Percentiles rank a stretch among this genome's conserved stretches.
Evolutionary conservation across 1,284 basidiomycete species (phyloP).

Genomic region (Malassezia caprae): DNA sequence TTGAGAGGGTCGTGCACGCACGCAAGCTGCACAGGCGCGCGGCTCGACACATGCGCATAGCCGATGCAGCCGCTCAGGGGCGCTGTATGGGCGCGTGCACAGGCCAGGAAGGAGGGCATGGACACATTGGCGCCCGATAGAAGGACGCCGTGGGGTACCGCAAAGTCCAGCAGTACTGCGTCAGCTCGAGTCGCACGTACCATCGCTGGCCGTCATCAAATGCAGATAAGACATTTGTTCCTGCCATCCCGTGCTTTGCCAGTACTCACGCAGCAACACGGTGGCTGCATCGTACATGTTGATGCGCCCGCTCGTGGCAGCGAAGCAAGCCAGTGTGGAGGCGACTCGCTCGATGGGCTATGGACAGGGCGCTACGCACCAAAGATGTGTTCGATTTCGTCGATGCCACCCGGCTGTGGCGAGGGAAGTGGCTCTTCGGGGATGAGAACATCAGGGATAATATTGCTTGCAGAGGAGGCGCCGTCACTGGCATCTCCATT

Average conservation of each 20-base stretch:
- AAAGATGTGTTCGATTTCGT: constrained; percentile 40
- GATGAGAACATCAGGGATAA: neutral
- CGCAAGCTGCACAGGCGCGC: constrained; percentile 51
- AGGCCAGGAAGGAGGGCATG: constrained; percentile 65
- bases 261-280: constrained; percentile 78
- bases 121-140: constrained; percentile 78
- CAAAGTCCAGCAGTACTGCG: constrained; percentile 63
- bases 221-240: constrained; percentile 88
- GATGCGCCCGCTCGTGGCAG: neutral
- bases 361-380: constrained; percentile 14
- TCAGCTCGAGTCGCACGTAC: neutral
- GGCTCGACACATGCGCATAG: constrained; percentile 65
- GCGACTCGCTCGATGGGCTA: neutral
- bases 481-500: neutral
- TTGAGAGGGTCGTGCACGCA: constrained; percentile 2
- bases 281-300: constrained; percentile 50
- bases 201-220: constrained; percentile 60
- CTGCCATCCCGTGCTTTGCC: constrained; percentile 84
- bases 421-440: constrained; percentile 22
- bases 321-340: neutral
- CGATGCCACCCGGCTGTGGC: constrained; percentile 38
- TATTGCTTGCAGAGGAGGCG: neutral
- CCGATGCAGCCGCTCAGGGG: constrained; percentile 85
- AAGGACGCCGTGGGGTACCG: constrained; percentile 65
- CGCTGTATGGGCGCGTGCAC: constrained; percentile 80